Percentiles rank a stretch among this genome's conserved stretches.
Conservation (phyloP, 345 rosid genomes). For the Hirschfeldia incana region DNA sequence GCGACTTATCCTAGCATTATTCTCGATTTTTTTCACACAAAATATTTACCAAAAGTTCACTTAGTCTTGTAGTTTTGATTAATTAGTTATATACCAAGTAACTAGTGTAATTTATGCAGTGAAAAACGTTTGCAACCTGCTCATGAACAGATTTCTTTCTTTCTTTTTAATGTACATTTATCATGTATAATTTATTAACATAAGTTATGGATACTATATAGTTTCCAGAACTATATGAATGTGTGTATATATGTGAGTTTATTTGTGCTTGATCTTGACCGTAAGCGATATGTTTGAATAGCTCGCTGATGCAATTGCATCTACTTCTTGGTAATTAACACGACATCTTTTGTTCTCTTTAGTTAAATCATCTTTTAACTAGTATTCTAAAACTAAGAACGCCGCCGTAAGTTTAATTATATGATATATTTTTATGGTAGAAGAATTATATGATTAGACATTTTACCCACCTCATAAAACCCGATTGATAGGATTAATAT, state of each 20-base stretch:
- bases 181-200: not conserved
- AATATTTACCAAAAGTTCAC: not conserved
- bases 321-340: not conserved
- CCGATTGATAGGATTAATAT: not conserved
- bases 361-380: not conserved
- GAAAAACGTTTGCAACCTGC: not conserved
- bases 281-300: constrained; percentile 8
- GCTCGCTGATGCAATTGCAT: not conserved
- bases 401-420: constrained; percentile 1
- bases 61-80: not conserved
- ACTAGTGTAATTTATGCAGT: not conserved
- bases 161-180: not conserved
- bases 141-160: not conserved
- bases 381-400: not conserved
- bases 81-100: not conserved
- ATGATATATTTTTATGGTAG: not conserved
- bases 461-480: not conserved
- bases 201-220: not conserved
- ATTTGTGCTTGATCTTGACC: constrained; percentile 27
- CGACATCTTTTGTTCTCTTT: constrained; percentile 20
- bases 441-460: not conserved
- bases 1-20: not conserved
- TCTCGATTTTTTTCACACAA: not conserved
- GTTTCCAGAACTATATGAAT: not conserved
- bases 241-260: not conserved